Conservation (phyloP, 495 filamentous ascomycete genomes). For the Daldinia childiae region DNA sequence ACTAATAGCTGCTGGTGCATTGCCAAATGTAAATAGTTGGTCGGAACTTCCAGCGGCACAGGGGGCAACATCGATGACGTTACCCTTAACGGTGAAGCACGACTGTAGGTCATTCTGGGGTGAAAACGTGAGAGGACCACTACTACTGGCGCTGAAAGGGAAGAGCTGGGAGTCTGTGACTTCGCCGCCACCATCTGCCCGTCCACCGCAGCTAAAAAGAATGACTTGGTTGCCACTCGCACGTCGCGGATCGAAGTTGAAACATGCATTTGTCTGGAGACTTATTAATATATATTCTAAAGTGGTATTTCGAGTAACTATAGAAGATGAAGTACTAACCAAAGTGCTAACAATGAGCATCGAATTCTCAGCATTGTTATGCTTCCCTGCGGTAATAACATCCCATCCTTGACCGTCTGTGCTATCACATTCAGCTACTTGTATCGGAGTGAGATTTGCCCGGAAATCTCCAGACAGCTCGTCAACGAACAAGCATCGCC, state of each 20-base stretch:
- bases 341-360: constrained; percentile 64
- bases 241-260: constrained; percentile 64
- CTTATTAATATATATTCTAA: neutral
- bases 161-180: constrained; percentile 63
- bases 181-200: constrained; percentile 62
- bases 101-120: constrained; percentile 55
- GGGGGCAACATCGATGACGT: constrained; percentile 55
- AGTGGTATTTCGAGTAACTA: neutral
- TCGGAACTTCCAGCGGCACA: constrained; percentile 54
- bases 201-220: constrained; percentile 65
- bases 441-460: constrained; percentile 64
- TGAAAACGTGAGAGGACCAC: constrained; percentile 53
- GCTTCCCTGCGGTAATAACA: constrained; percentile 62
- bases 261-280: constrained; percentile 61
- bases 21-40: constrained; percentile 60
- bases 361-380: constrained; percentile 53
- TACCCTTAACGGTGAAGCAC: constrained; percentile 58
- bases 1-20: constrained; percentile 26
- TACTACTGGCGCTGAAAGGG: constrained; percentile 52
- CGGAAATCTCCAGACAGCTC: constrained; percentile 66
- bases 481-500: constrained; percentile 63
- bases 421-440: constrained; percentile 58
- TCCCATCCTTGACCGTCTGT: constrained; percentile 63
- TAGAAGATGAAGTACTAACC: constrained; percentile 39
- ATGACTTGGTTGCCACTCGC: constrained; percentile 57